These are phyloP conservation scores for Striga asiatica DNA, from an alignment of 257 asterid genomes.

Conservation along the genomic window DNA sequence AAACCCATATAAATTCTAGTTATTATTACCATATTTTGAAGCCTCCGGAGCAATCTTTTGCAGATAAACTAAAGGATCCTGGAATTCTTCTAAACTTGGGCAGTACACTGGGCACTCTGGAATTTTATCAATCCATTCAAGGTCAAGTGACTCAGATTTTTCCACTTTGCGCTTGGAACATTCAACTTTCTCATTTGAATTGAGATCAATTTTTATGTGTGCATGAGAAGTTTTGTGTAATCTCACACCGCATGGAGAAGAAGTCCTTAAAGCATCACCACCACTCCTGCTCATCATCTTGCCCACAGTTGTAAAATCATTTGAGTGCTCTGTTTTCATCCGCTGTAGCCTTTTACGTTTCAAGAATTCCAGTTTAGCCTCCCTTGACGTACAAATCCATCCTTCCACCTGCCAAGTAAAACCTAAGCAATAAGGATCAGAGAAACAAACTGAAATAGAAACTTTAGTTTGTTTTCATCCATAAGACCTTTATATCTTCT, in stretches of 20 bases:
- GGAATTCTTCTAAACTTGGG: conserved; percentile 80
- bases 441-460: neutral
- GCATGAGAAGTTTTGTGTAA: conserved; percentile 31
- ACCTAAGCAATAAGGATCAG: conserved; percentile 12
- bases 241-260: conserved; percentile 82
- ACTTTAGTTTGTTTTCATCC: neutral
- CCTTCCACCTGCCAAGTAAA: conserved; percentile 78
- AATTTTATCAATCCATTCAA: conserved; percentile 73
- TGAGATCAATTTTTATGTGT: conserved; percentile 30
- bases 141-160: conserved; percentile 59
- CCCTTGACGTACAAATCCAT: conserved; percentile 54
- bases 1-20: conserved; percentile 4
- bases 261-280: conserved; percentile 61
- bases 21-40: conserved; percentile 63
- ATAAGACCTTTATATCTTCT: neutral
- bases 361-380: conserved; percentile 75
- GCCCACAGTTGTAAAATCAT: conserved; percentile 35
- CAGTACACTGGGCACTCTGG: conserved; percentile 80
- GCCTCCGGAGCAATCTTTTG: conserved; percentile 97
- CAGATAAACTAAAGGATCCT: conserved; percentile 82
- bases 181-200: conserved; percentile 38
- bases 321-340: conserved; percentile 40
- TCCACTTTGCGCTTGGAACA: conserved; percentile 57
- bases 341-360: conserved; percentile 76
- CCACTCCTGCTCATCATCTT: conserved; percentile 55